A percentile compares a stretch with the other conserved stretches of the same genome.
These are phyloP conservation scores for Corniculantispora saksenae DNA, from an alignment of 2,329 filamentous ascomycete genomes.

Conservation along the genomic window DNA sequence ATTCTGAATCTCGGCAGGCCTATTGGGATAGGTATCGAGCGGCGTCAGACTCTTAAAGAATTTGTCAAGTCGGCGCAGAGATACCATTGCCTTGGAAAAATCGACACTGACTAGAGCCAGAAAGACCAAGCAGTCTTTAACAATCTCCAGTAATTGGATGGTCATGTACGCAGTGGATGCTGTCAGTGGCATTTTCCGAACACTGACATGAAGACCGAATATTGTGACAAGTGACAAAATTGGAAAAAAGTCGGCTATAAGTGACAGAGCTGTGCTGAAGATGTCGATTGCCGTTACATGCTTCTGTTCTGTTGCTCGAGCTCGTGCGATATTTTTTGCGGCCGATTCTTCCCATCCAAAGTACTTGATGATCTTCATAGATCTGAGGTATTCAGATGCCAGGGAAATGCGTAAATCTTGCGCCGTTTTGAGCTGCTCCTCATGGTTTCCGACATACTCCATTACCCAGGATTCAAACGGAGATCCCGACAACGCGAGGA, in stretches of 20 bases:
- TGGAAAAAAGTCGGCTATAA: conserved; percentile 46
- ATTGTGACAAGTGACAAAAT: conserved; percentile 53
- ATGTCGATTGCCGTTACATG: conserved; percentile 56
- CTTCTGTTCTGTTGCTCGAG: conserved; percentile 52
- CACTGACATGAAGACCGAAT: conserved; percentile 52
- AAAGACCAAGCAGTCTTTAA: conserved; percentile 52
- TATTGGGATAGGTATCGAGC: conserved; percentile 47
- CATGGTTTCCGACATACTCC: conserved; percentile 49
- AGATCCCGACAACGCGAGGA: conserved; percentile 45
- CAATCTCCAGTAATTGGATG: conserved; percentile 52
- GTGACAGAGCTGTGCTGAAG: conserved; percentile 47
- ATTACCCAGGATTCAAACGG: conserved; percentile 51
- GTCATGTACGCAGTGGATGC: conserved; percentile 60
- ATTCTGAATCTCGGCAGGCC: conserved; percentile 46
- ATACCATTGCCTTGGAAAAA: conserved; percentile 39
- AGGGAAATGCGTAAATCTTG: conserved; percentile 59
- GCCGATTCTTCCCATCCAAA: conserved; percentile 62
- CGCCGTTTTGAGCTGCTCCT: conserved; percentile 52
- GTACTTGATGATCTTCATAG: conserved; percentile 61
- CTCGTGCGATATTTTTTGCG: conserved; percentile 48
- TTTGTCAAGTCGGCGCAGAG: conserved; percentile 53
- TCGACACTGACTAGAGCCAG: conserved; percentile 41
- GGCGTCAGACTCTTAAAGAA: conserved; percentile 55
- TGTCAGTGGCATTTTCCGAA: conserved; percentile 50
- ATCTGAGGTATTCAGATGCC: conserved; percentile 59